Conservation (phyloP, 106 monocot genomes). For the Triglochin maritima region DNA sequence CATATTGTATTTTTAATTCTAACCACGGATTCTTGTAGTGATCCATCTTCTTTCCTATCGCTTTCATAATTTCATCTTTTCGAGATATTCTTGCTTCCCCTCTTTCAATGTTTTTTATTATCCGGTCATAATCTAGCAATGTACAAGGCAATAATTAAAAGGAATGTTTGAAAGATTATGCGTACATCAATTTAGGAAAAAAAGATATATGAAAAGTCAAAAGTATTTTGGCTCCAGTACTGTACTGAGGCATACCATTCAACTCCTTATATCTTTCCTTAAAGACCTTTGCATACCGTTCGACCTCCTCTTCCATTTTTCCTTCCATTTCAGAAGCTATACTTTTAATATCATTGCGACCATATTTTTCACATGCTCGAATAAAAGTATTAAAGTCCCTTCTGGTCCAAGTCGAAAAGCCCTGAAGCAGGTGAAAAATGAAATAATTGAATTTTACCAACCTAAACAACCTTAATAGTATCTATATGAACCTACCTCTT, state of each 20-base stretch:
- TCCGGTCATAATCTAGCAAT: slow-evolving; percentile 77
- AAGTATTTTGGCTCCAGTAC: neutral
- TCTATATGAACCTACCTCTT: slow-evolving; percentile 44
- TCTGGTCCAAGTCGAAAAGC: slow-evolving; percentile 86
- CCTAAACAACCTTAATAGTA: neutral
- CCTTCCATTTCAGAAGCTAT: slow-evolving; percentile 92
- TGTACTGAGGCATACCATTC: slow-evolving; percentile 39
- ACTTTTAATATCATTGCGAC: slow-evolving; percentile 77
- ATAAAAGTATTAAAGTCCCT: slow-evolving; percentile 93
- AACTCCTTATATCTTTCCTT: slow-evolving; percentile 83
- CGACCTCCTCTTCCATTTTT: slow-evolving; percentile 83
- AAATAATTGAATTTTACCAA: neutral
- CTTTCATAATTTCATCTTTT: slow-evolving; percentile 97
- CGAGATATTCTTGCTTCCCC: slow-evolving; percentile 87
- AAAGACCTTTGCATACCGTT: slow-evolving; percentile 86
- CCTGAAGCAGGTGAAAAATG: slow-evolving; percentile 25
- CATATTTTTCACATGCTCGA: slow-evolving; percentile 91
- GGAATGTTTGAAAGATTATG: neutral
- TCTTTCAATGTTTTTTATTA: slow-evolving; percentile 94
- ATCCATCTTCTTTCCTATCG: slow-evolving; percentile 86
- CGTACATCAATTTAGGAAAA: neutral
- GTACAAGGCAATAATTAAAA: neutral
- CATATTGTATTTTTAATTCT: slow-evolving; percentile 97
- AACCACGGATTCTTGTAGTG: slow-evolving; percentile 95
- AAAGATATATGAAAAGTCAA: neutral